phyloP scores from a whole-genome alignment of 306 rosid genomes.

The Luffa acutangula region DNA sequence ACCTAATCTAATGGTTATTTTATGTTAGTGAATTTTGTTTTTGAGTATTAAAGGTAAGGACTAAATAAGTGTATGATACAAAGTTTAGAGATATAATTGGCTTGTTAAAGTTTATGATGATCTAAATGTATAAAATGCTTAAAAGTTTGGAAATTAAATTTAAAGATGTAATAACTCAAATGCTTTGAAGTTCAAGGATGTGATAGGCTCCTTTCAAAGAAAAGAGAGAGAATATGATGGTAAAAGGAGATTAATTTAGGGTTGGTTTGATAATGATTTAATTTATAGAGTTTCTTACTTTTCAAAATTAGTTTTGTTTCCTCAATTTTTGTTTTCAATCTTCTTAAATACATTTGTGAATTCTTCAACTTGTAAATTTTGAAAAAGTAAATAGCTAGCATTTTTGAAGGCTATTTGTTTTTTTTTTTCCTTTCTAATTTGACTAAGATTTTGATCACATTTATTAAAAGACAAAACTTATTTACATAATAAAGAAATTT shows the following conservation, averaged over 20 bases:
- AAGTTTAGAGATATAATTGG: too few relatives aligned
- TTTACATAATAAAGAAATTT: not conserved
- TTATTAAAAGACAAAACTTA: too few relatives aligned
- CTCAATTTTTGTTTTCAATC: too few relatives aligned
- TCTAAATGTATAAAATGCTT: not conserved
- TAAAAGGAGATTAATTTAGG: too few relatives aligned
- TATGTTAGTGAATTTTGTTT: too few relatives aligned
- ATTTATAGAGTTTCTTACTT: not conserved
- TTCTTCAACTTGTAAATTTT: not conserved
- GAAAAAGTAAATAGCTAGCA: not conserved
- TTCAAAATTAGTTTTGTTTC: not conserved
- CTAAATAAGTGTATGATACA: too few relatives aligned
- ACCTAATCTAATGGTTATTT: too few relatives aligned
- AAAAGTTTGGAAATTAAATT: too few relatives aligned
- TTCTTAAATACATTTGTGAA: not conserved
- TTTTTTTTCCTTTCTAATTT: not conserved
- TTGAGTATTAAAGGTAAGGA: too few relatives aligned
- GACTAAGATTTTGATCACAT: not conserved
- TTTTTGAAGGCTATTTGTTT: not conserved
- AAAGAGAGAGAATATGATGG: not conserved
- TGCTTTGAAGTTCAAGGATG: too few relatives aligned
- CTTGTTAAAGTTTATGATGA: not conserved
- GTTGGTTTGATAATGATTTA: not conserved
- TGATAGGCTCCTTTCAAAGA: too few relatives aligned
- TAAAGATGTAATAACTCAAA: too few relatives aligned